A percentile compares a stretch with the other conserved stretches of the same genome.
phyloP scores from a whole-genome alignment of 805 yeast genomes.

The Candida schatavii region DNA sequence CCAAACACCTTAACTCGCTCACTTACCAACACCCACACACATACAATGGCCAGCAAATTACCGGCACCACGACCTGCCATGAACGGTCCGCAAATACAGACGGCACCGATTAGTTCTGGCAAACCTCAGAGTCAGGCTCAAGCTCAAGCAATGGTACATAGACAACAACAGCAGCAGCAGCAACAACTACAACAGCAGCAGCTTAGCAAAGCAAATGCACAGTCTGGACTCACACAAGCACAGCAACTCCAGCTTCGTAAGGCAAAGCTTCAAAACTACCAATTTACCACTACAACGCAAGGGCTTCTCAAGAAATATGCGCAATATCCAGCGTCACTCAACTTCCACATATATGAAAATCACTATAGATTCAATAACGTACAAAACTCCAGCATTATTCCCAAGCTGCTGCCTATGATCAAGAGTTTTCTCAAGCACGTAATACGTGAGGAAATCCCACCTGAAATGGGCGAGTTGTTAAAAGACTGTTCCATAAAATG shows the following conservation, averaged over 20 bases:
- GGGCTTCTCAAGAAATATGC: constrained; percentile 76
- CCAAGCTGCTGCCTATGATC: constrained; percentile 72
- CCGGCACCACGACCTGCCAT: no score
- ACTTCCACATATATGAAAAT: constrained; percentile 86
- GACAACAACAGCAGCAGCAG: neutral
- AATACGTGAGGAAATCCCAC: constrained; percentile 80
- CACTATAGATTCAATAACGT: constrained; percentile 90
- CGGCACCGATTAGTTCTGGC: no score
- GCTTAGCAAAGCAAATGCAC: constrained; percentile 2
- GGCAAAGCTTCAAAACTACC: constrained; percentile 35
- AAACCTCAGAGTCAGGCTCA: neutral
- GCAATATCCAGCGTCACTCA: constrained; percentile 75
- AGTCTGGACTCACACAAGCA: constrained; percentile 11
- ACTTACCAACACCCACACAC: no score
- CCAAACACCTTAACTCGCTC: no score
- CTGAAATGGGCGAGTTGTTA: constrained; percentile 83
- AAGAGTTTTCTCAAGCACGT: constrained; percentile 79
- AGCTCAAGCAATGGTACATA: neutral
- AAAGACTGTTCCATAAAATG: constrained; percentile 81
- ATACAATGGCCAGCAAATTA: no score
- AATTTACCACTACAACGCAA: constrained; percentile 68
- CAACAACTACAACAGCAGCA: no score
- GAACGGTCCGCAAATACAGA: no score
- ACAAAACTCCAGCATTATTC: constrained; percentile 72
- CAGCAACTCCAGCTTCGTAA: constrained; percentile 18